These are phyloP conservation scores for Botrytis tulipae DNA, from an alignment of 2,329 filamentous ascomycete genomes.

Conservation along the genomic window DNA sequence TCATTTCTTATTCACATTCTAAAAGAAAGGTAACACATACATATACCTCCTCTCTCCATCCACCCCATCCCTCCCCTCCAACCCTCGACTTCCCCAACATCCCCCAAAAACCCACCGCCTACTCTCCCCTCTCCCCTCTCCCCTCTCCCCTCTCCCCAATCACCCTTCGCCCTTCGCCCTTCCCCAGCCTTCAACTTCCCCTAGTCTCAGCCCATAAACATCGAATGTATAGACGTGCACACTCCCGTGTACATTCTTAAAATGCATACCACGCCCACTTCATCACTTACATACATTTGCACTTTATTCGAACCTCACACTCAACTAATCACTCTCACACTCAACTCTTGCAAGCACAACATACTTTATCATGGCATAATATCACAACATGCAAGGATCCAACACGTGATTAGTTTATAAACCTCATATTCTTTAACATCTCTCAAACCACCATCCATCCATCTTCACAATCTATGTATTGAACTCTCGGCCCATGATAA, in stretches of 20 bases:
- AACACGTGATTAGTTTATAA: neutral
- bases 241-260: neutral
- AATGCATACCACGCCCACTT: neutral
- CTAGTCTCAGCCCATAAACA: neutral
- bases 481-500: neutral
- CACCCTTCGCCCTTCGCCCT: too few species aligned
- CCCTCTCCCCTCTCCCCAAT: neutral
- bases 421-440: conserved; percentile 1
- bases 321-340: neutral
- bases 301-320: neutral
- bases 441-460: neutral
- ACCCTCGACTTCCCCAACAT: too few species aligned
- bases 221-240: neutral
- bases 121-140: too few species aligned
- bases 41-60: too few species aligned
- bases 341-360: neutral
- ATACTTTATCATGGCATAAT: neutral
- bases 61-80: too few species aligned
- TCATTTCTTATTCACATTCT: too few species aligned
- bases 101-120: too few species aligned
- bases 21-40: too few species aligned
- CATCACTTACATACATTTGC: rapidly evolving
- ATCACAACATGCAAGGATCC: neutral
- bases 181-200: neutral
- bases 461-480: conserved; percentile 12